Evolutionary conservation across 768 basidiomycete species (phyloP), one percentile per base, ranked within the genome.

Genomic region (Serendipita sp.): DNA sequence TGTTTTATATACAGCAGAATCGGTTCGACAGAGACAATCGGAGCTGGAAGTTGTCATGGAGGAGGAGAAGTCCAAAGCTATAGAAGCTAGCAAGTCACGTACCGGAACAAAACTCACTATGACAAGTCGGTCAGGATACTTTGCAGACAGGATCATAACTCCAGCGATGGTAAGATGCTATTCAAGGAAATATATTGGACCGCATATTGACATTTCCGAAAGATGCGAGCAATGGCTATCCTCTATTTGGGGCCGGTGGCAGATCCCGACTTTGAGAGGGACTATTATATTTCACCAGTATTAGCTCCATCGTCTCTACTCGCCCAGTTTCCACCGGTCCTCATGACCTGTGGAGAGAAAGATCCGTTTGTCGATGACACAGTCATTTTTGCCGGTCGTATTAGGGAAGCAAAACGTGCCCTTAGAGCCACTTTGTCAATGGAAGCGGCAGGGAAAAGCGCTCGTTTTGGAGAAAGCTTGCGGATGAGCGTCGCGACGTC

Each of bases 191-290:
- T 22, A 3, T 14, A 42, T 14, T n/a, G 3, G n/a, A 26, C n/a
- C 14, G 61, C n/a, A 64, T 20, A 62, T 63, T 60, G 61, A 61
- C 48, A 28, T 28, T 11, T 9, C 50, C n/a, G 45, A n/a, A 68
- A 98, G 95, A 97, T 97, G 91, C 89, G 96, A 38, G 94, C 95
- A 0, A 99, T 99, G 96, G 95, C 95, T 2, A 94, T 96, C 70
- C 75, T 95, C 66, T 96, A 96, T 74, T 87, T 99, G 64, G 95
- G 95, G 0, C 95, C 96, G 0, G 82, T 89, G 69, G 86, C 85
- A 60, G 88, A 91, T 71, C 96, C 96, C 4, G 93, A 98, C 72
- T 94, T 99, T 71, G 82, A 83, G 62, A 87, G 86, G 17, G 94
- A 99, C 76, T 98, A 97, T 73, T 86, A 90, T 75, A 84, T 99